phyloP scores from a whole-genome alignment of 345 rosid species.

The Citrus hindsii region DNA sequence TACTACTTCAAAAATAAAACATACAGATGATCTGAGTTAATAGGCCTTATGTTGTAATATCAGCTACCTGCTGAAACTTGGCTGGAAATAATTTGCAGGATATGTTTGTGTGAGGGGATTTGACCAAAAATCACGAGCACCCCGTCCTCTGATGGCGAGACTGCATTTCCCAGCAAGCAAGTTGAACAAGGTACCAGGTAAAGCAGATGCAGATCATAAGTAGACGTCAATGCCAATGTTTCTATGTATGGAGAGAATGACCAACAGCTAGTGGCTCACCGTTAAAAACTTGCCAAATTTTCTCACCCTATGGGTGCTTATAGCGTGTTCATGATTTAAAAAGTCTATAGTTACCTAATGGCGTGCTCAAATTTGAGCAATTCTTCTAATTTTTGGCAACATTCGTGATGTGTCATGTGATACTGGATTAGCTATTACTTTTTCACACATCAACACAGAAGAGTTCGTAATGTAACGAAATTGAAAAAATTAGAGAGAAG shows the following conservation, averaged over 20 bases:
- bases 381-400: slow-evolving; percentile 8
- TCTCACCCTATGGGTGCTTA: background rate
- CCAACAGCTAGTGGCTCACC: slow-evolving; percentile 3
- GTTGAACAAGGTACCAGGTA: slow-evolving; percentile 28
- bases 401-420: background rate
- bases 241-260: background rate
- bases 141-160: slow-evolving; percentile 76
- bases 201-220: slow-evolving; percentile 5
- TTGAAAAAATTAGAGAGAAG: background rate
- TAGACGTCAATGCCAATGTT: slow-evolving; percentile 1
- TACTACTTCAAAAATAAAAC: background rate
- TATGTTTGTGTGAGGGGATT: slow-evolving; percentile 92
- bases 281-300: slow-evolving; percentile 4
- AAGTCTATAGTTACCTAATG: background rate
- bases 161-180: slow-evolving; percentile 84
- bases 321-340: background rate
- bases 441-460: background rate
- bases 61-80: background rate
- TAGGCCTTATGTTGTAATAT: background rate
- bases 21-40: background rate
- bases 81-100: slow-evolving; percentile 48
- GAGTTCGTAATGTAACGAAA: background rate
- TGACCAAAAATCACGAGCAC: slow-evolving; percentile 60
- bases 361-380: slow-evolving; percentile 21
- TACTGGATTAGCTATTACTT: background rate